These are phyloP conservation scores for Themeda triandra DNA, from an alignment of 176 grass and related monocot genomes.

Conservation along the genomic window DNA sequence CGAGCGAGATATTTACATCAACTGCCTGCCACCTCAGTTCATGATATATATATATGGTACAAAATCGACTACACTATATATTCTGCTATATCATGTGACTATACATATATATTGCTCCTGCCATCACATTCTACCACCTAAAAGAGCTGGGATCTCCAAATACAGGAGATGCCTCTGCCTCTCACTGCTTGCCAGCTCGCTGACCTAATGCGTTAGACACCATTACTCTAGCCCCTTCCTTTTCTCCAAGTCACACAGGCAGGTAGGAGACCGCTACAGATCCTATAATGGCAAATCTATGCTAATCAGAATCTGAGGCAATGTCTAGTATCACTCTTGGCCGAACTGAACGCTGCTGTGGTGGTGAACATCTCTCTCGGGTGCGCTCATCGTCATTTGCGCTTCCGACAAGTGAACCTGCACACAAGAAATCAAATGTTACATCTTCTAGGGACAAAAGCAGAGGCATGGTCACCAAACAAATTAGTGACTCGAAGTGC, in stretches of 20 bases:
- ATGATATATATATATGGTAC: neutral
- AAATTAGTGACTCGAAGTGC: no score
- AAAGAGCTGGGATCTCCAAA: neutral
- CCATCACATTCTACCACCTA: neutral
- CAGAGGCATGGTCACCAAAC: neutral
- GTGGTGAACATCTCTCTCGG: no score
- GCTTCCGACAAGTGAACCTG: conserved; percentile 23
- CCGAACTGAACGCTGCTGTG: conserved; percentile 32
- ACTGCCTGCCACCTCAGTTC: neutral
- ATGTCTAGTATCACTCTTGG: conserved; percentile 38
- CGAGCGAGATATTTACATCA: neutral
- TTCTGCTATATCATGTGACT: neutral
- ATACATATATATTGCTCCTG: neutral
- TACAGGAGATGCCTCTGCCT: neutral
- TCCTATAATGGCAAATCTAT: neutral
- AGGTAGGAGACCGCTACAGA: neutral
- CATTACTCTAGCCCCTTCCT: neutral
- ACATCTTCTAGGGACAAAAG: neutral
- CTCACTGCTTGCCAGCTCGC: neutral
- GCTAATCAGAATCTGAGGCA: conserved; percentile 66
- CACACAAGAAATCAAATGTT: conserved; percentile 24
- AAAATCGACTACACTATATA: neutral
- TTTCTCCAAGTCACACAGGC: neutral
- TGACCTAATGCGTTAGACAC: neutral
- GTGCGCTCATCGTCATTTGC: no score